These are phyloP conservation scores for Zopfia rhizophila DNA, from an alignment of 2,329 filamentous ascomycete genomes.

Conservation along the genomic window DNA sequence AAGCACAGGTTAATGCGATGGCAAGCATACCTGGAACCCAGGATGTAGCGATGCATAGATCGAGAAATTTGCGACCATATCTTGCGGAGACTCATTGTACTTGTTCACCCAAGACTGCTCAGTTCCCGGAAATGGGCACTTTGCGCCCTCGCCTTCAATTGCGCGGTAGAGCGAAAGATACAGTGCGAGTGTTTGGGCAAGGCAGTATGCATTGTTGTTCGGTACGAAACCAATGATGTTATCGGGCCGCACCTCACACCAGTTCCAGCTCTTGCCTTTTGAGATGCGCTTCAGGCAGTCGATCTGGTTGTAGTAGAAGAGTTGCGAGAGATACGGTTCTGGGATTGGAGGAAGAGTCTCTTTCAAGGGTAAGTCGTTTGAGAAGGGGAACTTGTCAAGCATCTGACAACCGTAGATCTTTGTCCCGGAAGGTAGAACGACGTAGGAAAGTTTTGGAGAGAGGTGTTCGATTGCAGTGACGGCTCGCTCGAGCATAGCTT, in stretches of 20 bases:
- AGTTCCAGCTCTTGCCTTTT: constrained; percentile 53
- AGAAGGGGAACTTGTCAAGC: constrained; percentile 49
- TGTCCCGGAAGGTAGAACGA: constrained; percentile 49
- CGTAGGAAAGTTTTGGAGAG: constrained; percentile 38
- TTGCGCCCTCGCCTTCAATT: constrained; percentile 52
- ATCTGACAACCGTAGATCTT: constrained; percentile 54
- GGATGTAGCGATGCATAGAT: constrained; percentile 55
- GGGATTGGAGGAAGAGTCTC: constrained; percentile 46
- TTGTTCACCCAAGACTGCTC: constrained; percentile 51
- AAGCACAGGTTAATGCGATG: neutral
- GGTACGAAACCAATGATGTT: constrained; percentile 56
- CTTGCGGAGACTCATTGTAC: constrained; percentile 53
- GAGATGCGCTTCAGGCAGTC: constrained; percentile 51
- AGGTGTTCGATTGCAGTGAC: constrained; percentile 45
- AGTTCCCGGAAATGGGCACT: constrained; percentile 53
- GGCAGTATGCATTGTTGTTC: constrained; percentile 53
- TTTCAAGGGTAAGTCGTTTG: constrained; percentile 39
- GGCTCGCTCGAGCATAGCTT: constrained; percentile 50
- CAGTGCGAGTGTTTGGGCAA: constrained; percentile 50
- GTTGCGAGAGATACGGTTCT: constrained; percentile 46
- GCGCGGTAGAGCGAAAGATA: constrained; percentile 51
- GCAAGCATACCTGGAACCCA: constrained; percentile 38
- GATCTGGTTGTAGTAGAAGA: constrained; percentile 57
- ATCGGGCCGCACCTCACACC: constrained; percentile 54
- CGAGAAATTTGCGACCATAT: constrained; percentile 55